Evolutionary conservation across 2,329 filamentous ascomycete species (phyloP).

Genomic region (Penicillium sp.): DNA sequence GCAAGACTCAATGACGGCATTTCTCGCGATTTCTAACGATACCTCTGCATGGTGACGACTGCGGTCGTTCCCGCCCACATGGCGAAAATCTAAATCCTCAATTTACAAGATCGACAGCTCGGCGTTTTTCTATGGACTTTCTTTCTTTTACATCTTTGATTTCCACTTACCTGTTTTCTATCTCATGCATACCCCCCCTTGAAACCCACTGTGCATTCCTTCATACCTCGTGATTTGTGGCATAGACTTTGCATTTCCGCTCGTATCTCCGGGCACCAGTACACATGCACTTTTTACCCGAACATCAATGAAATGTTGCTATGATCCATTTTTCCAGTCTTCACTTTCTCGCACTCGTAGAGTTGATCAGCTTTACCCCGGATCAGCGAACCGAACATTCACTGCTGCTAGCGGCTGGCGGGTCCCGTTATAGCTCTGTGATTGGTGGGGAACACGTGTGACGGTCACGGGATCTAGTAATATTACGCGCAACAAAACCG

Average conservation of each 20-base stretch:
- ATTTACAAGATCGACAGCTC: slow-evolving; percentile 10
- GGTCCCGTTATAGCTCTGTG: background rate
- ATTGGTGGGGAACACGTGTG: slow-evolving; percentile 12
- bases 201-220: background rate
- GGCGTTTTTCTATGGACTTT: slow-evolving; percentile 8
- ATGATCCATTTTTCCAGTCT: background rate
- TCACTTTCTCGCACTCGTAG: background rate
- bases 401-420: background rate
- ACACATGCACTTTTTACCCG: slow-evolving; percentile 1
- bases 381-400: background rate
- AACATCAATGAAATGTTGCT: background rate
- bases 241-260: slow-evolving; percentile 8
- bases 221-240: slow-evolving; percentile 6
- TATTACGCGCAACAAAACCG: background rate
- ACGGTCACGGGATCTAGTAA: slow-evolving; percentile 12
- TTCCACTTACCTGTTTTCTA: slow-evolving; percentile 1
- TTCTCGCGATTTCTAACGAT: slow-evolving; percentile 10
- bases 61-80: slow-evolving; percentile 5
- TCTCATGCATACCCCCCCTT: slow-evolving; percentile 8
- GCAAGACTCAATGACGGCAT: slow-evolving; percentile 32
- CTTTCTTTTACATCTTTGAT: slow-evolving; percentile 4
- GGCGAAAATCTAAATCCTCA: slow-evolving; percentile 9
- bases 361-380: background rate
- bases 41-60: slow-evolving; percentile 17
- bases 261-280: background rate